Evolutionary conservation across 306 rosid genomes (phyloP).

Genomic region (Medicago arabica): DNA sequence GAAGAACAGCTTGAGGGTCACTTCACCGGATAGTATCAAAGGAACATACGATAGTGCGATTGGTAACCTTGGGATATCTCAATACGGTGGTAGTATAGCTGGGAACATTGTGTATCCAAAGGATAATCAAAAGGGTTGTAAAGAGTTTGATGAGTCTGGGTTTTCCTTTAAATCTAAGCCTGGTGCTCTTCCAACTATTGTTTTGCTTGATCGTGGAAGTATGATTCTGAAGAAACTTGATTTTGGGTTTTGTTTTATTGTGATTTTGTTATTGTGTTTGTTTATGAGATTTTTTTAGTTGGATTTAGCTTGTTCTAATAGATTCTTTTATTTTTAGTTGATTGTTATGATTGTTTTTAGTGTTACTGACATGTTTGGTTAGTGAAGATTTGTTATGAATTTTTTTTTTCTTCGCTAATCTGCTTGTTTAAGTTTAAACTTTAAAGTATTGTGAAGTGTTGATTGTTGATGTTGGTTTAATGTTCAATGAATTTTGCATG

Average conservation of each 20-base stretch:
- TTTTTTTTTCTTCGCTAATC: neutral
- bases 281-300: constrained; percentile 31
- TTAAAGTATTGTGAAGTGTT: neutral
- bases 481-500: neutral
- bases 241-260: neutral
- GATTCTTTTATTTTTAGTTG: neutral
- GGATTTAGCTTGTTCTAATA: constrained; percentile 3
- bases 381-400: constrained; percentile 4
- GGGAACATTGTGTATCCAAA: constrained; percentile 83
- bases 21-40: constrained; percentile 83
- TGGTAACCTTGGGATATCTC: constrained; percentile 98
- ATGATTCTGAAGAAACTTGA: constrained; percentile 27
- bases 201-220: constrained; percentile 98
- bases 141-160: constrained; percentile 73
- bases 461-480: constrained; percentile 7
- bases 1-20: constrained; percentile 93
- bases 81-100: constrained; percentile 98
- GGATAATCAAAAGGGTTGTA: constrained; percentile 88
- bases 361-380: constrained; percentile 14
- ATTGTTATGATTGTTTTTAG: constrained; percentile 27
- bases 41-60: constrained; percentile 90
- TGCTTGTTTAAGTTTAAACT: neutral
- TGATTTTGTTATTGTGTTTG: constrained; percentile 11
- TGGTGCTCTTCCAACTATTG: constrained; percentile 90
- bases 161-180: constrained; percentile 72